phyloP scores from a whole-genome alignment of 2,329 filamentous ascomycete genomes.

The Trichoderma citrinoviride region DNA sequence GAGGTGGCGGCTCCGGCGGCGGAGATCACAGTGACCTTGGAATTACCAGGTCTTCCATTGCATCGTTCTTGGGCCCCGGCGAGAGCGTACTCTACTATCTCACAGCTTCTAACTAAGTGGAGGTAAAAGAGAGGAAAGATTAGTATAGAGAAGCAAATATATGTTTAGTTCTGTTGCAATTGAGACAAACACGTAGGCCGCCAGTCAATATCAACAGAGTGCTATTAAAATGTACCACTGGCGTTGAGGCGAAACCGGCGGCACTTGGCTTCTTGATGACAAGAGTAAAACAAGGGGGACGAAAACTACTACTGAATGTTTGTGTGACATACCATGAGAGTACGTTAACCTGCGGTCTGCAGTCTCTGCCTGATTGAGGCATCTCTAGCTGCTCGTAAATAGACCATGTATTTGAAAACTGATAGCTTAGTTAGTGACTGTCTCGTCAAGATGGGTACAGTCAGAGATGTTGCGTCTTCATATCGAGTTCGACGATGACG shows the following conservation, averaged over 20 bases:
- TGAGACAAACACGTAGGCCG: no score
- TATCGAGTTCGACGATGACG: not conserved
- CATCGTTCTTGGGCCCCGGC: not conserved
- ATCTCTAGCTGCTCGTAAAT: no score
- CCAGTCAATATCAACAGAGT: no score
- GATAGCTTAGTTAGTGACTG: no score
- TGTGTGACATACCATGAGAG: no score
- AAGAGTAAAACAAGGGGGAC: not conserved
- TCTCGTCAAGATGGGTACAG: not conserved
- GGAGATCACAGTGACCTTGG: slow-evolving; percentile 7
- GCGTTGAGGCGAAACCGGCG: not conserved
- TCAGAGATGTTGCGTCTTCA: not conserved
- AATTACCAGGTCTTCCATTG: not conserved
- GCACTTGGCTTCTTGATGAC: not conserved
- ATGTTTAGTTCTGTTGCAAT: no score
- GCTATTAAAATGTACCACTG: no score
- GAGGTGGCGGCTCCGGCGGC: slow-evolving; percentile 5
- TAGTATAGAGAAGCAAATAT: no score
- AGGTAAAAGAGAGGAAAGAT: not conserved
- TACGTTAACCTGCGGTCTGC: no score
- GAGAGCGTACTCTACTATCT: slow-evolving; percentile 4
- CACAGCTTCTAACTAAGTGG: not conserved
- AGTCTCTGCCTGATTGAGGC: no score
- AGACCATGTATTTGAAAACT: no score
- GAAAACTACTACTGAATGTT: not conserved